Percentiles rank a stretch among this genome's conserved stretches.
phyloP scores from a whole-genome alignment of 2,329 filamentous ascomycete species.

The Chaetomiaceae sp. region DNA sequence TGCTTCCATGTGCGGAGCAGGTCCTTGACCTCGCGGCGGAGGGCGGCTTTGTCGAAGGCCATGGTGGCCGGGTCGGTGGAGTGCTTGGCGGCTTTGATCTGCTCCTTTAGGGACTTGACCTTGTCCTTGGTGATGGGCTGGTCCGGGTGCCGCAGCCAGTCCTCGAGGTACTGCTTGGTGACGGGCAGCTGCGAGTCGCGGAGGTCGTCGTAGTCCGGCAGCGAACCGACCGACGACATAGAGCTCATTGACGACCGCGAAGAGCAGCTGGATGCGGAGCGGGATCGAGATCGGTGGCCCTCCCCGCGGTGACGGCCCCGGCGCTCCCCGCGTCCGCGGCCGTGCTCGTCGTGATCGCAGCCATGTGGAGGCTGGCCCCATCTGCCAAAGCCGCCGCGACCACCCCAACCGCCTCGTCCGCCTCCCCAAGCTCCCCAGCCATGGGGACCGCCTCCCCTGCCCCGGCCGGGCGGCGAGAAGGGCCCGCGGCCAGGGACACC shows the following conservation, averaged over 20 bases:
- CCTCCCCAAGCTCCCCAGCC: not conserved
- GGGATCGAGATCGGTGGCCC: slow-evolving; percentile 22
- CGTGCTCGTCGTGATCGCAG: not conserved
- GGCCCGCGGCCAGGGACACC: not conserved
- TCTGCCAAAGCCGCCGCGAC: not conserved
- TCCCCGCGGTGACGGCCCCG: slow-evolving; percentile 1
- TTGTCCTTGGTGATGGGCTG: slow-evolving; percentile 42
- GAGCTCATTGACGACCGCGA: slow-evolving; percentile 32
- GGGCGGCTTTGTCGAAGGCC: slow-evolving; percentile 28
- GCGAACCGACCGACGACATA: slow-evolving; percentile 43
- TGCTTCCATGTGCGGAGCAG: slow-evolving; percentile 40
- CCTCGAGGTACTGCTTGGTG: slow-evolving; percentile 37
- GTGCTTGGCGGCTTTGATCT: slow-evolving; percentile 35
- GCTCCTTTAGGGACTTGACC: slow-evolving; percentile 35
- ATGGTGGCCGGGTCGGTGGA: not conserved
- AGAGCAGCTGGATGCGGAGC: slow-evolving; percentile 32
- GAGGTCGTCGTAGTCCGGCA: slow-evolving; percentile 49
- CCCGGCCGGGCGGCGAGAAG: not conserved
- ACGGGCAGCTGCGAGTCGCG: slow-evolving; percentile 42
- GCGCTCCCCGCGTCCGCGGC: slow-evolving; percentile 10
- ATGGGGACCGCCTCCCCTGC: slow-evolving; percentile 1
- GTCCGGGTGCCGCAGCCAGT: slow-evolving; percentile 46
- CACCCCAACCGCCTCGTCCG: not conserved
- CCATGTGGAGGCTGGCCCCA: not conserved
- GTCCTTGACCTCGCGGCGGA: slow-evolving; percentile 40